A percentile compares a stretch with the other conserved stretches of the same genome.
phyloP scores from a whole-genome alignment of 495 filamentous ascomycete species.

The Staphylotrichum tortipilum region DNA sequence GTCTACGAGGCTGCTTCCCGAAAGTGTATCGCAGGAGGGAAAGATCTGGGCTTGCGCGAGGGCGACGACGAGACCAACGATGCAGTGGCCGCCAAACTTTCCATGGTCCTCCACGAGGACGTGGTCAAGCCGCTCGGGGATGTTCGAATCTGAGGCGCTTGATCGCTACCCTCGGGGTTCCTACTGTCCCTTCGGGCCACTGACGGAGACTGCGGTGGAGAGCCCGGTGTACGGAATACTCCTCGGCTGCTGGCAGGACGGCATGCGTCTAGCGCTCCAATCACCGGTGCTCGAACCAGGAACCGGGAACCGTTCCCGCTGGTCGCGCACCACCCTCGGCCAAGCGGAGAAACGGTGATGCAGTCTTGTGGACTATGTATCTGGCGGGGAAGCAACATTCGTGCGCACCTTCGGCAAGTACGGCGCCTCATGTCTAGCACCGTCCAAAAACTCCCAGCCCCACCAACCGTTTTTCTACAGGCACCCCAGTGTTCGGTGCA shows the following conservation, averaged over 20 bases:
- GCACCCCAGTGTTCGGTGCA: too few species aligned
- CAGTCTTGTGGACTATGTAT: too few species aligned
- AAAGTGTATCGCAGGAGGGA: conserved; percentile 26
- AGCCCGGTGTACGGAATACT: not conserved
- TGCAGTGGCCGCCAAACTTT: conserved; percentile 22
- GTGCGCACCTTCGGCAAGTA: too few species aligned
- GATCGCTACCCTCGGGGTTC: not conserved
- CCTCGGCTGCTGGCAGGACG: not conserved
- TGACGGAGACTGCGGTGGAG: too few species aligned
- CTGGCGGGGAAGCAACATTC: not conserved
- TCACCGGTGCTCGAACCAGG: not conserved
- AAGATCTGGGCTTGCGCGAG: conserved; percentile 20
- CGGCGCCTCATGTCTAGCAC: too few species aligned
- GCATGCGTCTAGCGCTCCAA: too few species aligned
- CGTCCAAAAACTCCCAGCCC: too few species aligned
- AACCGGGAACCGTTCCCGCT: not conserved
- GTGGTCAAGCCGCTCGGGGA: conserved; percentile 31
- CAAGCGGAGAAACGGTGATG: not conserved
- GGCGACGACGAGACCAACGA: conserved; percentile 30
- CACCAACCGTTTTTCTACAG: too few species aligned
- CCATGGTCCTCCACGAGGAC: conserved; percentile 27
- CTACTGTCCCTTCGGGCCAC: too few species aligned
- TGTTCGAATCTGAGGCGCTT: conserved; percentile 19
- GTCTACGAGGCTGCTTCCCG: conserved; percentile 25
- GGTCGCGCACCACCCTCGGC: not conserved